phyloP scores from a whole-genome alignment of 106 monocot species.

The Dioscorea zingiberensis region DNA sequence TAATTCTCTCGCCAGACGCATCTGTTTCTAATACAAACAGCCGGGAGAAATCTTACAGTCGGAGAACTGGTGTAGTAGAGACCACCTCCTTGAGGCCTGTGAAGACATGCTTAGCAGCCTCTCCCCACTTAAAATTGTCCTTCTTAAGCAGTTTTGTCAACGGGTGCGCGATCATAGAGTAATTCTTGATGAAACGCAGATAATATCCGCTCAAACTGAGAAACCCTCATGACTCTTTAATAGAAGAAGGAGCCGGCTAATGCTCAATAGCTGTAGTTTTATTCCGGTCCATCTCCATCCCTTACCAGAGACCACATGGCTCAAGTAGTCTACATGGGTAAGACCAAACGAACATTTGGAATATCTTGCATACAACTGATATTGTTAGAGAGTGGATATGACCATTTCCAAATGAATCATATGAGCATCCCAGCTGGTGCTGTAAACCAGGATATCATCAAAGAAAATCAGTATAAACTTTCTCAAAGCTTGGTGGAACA shows the following conservation, averaged over 20 bases:
- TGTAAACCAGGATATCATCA: constrained; percentile 7
- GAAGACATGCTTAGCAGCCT: too few species aligned
- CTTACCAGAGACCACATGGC: constrained; percentile 6
- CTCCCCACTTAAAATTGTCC: too few species aligned
- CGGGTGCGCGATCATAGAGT: too few species aligned
- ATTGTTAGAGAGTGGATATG: not conserved
- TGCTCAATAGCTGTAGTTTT: not conserved
- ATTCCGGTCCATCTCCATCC: not conserved
- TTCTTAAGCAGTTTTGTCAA: too few species aligned
- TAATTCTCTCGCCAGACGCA: not conserved
- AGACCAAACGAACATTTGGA: constrained; percentile 9
- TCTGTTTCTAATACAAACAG: not conserved
- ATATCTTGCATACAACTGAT: not conserved
- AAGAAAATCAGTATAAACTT: constrained; percentile 11
- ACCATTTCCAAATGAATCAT: not conserved
- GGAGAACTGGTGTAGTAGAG: too few species aligned
- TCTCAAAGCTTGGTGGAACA: not conserved
- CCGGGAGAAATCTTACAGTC: too few species aligned
- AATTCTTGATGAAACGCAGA: not conserved
- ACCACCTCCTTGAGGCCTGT: too few species aligned
- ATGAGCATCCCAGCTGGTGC: not conserved
- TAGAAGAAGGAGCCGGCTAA: constrained; percentile 6
- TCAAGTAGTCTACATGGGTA: not conserved
- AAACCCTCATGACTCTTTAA: not conserved
- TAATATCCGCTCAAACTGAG: not conserved